A percentile compares a stretch with the other conserved stretches of the same genome.
Evolutionary conservation across 2,329 filamentous ascomycete genomes (phyloP).

Genomic region (Aaosphaeria pasadenensis): DNA sequence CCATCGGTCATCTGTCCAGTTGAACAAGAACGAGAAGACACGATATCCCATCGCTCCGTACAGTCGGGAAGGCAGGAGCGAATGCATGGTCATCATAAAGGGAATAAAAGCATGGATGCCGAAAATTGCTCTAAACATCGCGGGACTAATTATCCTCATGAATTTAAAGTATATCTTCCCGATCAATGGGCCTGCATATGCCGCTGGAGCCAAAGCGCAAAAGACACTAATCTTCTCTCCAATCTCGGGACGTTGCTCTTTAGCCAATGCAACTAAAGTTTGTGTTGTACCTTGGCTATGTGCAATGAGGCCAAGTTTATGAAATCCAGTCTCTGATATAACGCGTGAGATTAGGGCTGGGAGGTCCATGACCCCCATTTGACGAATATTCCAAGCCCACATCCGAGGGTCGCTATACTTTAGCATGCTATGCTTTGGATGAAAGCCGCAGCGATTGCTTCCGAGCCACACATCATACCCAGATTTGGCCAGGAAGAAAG

Average conservation of each 20-base stretch:
- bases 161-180: slow-evolving; percentile 89
- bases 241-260: slow-evolving; percentile 83
- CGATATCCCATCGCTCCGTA: slow-evolving; percentile 84
- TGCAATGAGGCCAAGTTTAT: slow-evolving; percentile 76
- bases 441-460: slow-evolving; percentile 86
- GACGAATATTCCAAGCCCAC: slow-evolving; percentile 95
- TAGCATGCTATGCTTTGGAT: slow-evolving; percentile 71
- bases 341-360: slow-evolving; percentile 78
- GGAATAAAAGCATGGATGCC: slow-evolving; percentile 93
- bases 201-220: slow-evolving; percentile 85
- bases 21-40: slow-evolving; percentile 86
- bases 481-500: slow-evolving; percentile 87
- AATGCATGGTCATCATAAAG: slow-evolving; percentile 84
- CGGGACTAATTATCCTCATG: slow-evolving; percentile 75
- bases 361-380: slow-evolving; percentile 89
- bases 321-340: slow-evolving; percentile 76
- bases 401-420: slow-evolving; percentile 77
- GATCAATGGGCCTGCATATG: slow-evolving; percentile 83
- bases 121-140: slow-evolving; percentile 76
- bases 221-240: slow-evolving; percentile 83
- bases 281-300: slow-evolving; percentile 93
- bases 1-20: slow-evolving; percentile 84
- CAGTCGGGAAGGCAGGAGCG: slow-evolving; percentile 59
- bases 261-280: slow-evolving; percentile 81
- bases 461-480: slow-evolving; percentile 96